Evolutionary conservation across 768 basidiomycete species (phyloP).

Genomic region (Sutorius australiensis): DNA sequence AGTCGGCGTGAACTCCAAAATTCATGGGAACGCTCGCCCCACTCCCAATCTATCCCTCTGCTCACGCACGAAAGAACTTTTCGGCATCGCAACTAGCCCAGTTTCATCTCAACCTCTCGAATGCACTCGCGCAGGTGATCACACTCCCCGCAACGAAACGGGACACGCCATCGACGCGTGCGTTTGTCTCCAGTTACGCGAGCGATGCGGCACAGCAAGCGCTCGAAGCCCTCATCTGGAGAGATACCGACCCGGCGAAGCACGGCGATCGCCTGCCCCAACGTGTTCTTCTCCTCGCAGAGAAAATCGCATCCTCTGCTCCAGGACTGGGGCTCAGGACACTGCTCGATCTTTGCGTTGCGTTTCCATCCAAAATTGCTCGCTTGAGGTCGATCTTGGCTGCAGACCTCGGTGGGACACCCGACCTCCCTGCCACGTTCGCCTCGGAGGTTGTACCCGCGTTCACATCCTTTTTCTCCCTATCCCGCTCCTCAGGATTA

Average conservation of each 20-base stretch:
- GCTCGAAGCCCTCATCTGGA: conserved; percentile 62
- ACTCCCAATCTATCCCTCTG: conserved; percentile 58
- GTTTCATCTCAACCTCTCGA: conserved; percentile 45
- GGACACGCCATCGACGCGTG: conserved; percentile 40
- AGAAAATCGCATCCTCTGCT: conserved; percentile 43
- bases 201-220: conserved; percentile 50
- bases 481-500: conserved; percentile 44
- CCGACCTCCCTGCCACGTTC: conserved; percentile 34
- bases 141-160: conserved; percentile 48
- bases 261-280: conserved; percentile 46
- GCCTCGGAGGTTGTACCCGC: conserved; percentile 51
- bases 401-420: conserved; percentile 34
- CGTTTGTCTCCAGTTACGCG: conserved; percentile 56
- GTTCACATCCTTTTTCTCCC: conserved; percentile 47
- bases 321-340: conserved; percentile 47
- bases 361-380: conserved; percentile 45
- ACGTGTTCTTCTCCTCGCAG: conserved; percentile 52
- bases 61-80: conserved; percentile 43
- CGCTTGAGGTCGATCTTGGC: conserved; percentile 45
- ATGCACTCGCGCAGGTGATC: conserved; percentile 47
- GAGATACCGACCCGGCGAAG: conserved; percentile 21
- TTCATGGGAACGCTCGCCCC: conserved; percentile 30
- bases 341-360: conserved; percentile 61
- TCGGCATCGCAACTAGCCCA: conserved; percentile 50
- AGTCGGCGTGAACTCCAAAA: no score